phyloP scores from a whole-genome alignment of 2,329 filamentous ascomycete genomes.

The Aspergillus niger region DNA sequence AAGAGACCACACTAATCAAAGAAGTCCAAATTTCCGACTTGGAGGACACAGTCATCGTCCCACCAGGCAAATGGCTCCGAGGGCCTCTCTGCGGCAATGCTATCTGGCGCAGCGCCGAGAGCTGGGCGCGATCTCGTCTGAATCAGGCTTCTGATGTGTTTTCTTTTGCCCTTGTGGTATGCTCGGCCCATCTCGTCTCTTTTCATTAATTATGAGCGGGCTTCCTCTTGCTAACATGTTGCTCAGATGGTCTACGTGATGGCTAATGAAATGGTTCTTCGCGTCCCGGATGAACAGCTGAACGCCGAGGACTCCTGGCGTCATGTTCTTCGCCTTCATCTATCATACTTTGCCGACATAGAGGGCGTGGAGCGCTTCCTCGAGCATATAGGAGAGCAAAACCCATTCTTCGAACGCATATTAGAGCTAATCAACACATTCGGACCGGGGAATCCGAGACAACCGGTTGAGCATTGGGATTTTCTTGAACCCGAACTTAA shows the following conservation, averaged over 20 bases:
- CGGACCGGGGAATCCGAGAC: constrained; percentile 40
- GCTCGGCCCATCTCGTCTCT: background rate
- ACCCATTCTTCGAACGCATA: constrained; percentile 44
- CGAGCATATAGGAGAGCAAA: constrained; percentile 43
- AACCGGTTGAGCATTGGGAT: constrained; percentile 45
- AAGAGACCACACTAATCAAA: constrained; percentile 16
- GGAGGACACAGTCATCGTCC: constrained; percentile 32
- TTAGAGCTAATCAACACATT: constrained; percentile 43
- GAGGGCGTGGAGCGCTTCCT: constrained; percentile 42
- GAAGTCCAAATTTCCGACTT: constrained; percentile 34
- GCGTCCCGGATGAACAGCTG: constrained; percentile 25
- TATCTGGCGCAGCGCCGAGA: constrained; percentile 40
- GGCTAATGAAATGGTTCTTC: constrained; percentile 32
- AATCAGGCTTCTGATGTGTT: constrained; percentile 39
- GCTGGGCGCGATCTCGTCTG: constrained; percentile 33
- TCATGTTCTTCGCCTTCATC: constrained; percentile 36
- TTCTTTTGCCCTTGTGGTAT: constrained; percentile 38
- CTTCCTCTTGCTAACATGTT: constrained; percentile 8
- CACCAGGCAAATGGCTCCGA: constrained; percentile 26
- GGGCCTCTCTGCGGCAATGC: constrained; percentile 34
- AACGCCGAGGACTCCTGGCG: constrained; percentile 27
- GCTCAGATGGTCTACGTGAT: constrained; percentile 33
- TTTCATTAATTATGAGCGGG: no score
- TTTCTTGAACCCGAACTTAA: constrained; percentile 40
- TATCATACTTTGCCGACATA: constrained; percentile 48